Conservation (phyloP, 2,329 filamentous ascomycete genomes). For the Bipolaris gigantea region DNA sequence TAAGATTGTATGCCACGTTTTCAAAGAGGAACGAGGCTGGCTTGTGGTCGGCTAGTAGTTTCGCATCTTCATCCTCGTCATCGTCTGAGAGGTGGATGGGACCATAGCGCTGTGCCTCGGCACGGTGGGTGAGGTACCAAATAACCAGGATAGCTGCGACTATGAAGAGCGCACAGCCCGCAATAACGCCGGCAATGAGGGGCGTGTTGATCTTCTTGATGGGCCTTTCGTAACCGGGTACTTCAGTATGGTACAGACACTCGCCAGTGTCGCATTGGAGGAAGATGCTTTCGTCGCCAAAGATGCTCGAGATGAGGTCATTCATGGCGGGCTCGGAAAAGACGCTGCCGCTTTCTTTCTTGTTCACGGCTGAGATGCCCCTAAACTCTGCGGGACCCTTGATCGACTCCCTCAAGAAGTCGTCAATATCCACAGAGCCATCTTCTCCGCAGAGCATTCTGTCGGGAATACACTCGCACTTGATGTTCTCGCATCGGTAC, state of each 20-base stretch:
- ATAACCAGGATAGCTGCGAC: slow-evolving; percentile 80
- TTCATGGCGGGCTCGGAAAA: slow-evolving; percentile 95
- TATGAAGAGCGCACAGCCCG: slow-evolving; percentile 80
- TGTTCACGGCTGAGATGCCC: slow-evolving; percentile 61
- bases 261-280: slow-evolving; percentile 83
- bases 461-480: slow-evolving; percentile 84
- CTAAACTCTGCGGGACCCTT: slow-evolving; percentile 84
- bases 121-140: slow-evolving; percentile 85
- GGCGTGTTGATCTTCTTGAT: slow-evolving; percentile 97
- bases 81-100: slow-evolving; percentile 80
- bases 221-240: slow-evolving; percentile 85
- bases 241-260: slow-evolving; percentile 88
- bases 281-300: slow-evolving; percentile 88
- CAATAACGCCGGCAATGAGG: slow-evolving; percentile 91
- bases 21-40: slow-evolving; percentile 87
- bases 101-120: slow-evolving; percentile 62
- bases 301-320: slow-evolving; percentile 80
- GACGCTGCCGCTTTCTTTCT: slow-evolving; percentile 70
- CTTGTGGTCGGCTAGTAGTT: slow-evolving; percentile 88
- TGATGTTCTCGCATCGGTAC: slow-evolving; percentile 82
- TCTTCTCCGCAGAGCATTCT: slow-evolving; percentile 93
- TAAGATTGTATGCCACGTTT: slow-evolving; percentile 82
- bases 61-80: slow-evolving; percentile 78
- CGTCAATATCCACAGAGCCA: slow-evolving; percentile 87
- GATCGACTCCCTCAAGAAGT: slow-evolving; percentile 82